Conservation (phyloP, 2,329 filamentous ascomycete genomes). For the Blastomyces gilchristii region DNA sequence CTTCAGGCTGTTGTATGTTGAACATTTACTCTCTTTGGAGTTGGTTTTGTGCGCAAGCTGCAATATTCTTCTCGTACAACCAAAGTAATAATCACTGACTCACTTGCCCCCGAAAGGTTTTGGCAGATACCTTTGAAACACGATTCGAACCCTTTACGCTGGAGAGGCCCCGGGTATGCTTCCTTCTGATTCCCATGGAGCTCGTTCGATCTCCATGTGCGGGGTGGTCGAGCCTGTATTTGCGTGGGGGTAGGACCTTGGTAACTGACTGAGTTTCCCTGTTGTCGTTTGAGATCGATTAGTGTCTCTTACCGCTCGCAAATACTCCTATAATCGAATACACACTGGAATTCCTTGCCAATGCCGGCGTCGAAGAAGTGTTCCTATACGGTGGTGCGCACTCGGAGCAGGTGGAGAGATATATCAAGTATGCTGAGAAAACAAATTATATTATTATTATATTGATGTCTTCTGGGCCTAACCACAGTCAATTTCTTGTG, state of each 20-base stretch:
- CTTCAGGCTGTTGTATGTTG: constrained; percentile 51
- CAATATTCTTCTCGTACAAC: neutral
- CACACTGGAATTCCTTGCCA: constrained; percentile 89
- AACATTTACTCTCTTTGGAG: neutral
- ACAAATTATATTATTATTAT: neutral
- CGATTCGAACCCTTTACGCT: constrained; percentile 82
- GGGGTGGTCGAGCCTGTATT: neutral
- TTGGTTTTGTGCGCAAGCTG: no score
- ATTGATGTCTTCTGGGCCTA: neutral
- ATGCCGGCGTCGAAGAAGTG: constrained; percentile 89
- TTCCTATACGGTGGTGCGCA: constrained; percentile 87
- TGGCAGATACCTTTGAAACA: constrained; percentile 91
- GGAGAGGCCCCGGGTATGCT: constrained; percentile 70
- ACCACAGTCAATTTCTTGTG: neutral
- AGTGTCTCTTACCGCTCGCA: constrained; percentile 87
- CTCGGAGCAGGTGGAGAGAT: constrained; percentile 74
- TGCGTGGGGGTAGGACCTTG: neutral
- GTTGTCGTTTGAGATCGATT: constrained; percentile 11
- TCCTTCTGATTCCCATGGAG: neutral
- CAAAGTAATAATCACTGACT: neutral
- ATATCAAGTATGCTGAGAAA: constrained; percentile 50
- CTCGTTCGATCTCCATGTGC: neutral
- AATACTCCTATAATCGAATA: constrained; percentile 96
- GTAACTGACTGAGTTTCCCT: constrained; percentile 8
- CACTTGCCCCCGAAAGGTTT: constrained; percentile 41